These are phyloP conservation scores for Cladosporium velox DNA, from an alignment of 2,329 filamentous ascomycete genomes.

Conservation along the genomic window DNA sequence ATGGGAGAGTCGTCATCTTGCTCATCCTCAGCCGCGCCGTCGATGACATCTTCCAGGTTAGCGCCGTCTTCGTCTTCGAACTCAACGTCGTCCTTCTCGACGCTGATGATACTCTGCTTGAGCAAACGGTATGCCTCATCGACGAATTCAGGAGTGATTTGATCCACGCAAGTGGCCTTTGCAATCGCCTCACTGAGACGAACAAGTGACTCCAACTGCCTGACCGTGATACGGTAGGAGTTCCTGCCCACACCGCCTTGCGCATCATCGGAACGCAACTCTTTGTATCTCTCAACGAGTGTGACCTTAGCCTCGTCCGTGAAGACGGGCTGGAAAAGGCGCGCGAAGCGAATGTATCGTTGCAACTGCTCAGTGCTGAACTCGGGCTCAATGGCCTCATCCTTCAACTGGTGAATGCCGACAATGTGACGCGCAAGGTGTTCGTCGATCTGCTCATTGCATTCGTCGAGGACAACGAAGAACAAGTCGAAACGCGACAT, in stretches of 20 bases:
- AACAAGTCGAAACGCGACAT: slow-evolving; percentile 99
- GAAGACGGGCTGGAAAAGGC: slow-evolving; percentile 92
- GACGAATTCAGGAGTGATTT: slow-evolving; percentile 82
- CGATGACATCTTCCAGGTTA: slow-evolving; percentile 54
- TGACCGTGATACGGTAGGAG: slow-evolving; percentile 95
- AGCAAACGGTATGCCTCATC: slow-evolving; percentile 89
- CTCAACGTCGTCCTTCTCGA: slow-evolving; percentile 96
- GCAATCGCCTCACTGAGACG: slow-evolving; percentile 96
- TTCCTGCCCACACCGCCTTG: slow-evolving; percentile 93
- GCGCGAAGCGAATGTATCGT: slow-evolving; percentile 93
- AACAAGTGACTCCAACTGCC: slow-evolving; percentile 94
- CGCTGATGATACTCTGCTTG: slow-evolving; percentile 91
- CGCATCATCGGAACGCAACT: slow-evolving; percentile 87
- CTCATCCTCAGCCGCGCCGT: slow-evolving; percentile 39
- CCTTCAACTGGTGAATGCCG: slow-evolving; percentile 85
- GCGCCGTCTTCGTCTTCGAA: slow-evolving; percentile 72
- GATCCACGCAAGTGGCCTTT: slow-evolving; percentile 93
- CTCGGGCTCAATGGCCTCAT: slow-evolving; percentile 87
- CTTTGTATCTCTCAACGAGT: slow-evolving; percentile 92
- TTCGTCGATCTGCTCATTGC: slow-evolving; percentile 86
- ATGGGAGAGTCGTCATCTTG: slow-evolving; percentile 54
- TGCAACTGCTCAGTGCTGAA: slow-evolving; percentile 96
- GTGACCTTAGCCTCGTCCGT: slow-evolving; percentile 81
- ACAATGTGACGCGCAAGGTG: slow-evolving; percentile 95
- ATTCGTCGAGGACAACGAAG: slow-evolving; percentile 96